Evolutionary conservation across 2,329 filamentous ascomycete species (phyloP).

Genomic region (Parasarocladium wereldwijsianum): DNA sequence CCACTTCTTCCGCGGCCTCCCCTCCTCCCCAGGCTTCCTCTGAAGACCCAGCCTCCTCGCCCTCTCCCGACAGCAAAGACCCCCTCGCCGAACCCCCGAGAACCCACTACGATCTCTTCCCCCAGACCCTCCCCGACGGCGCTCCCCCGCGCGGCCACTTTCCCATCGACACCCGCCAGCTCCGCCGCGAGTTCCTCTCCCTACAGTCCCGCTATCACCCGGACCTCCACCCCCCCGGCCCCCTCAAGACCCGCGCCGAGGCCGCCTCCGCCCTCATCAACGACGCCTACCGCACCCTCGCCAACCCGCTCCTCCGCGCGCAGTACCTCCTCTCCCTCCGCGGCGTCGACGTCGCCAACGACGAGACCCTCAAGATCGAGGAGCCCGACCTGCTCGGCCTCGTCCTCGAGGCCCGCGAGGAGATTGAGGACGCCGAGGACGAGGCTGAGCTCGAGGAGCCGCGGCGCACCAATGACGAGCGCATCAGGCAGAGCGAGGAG

Average conservation of each 20-base stretch:
- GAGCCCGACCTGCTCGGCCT: slow-evolving; percentile 57
- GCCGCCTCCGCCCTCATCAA: slow-evolving; percentile 74
- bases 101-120: slow-evolving; percentile 83
- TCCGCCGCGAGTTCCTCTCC: slow-evolving; percentile 75
- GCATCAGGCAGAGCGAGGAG: slow-evolving; percentile 50
- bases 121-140: slow-evolving; percentile 57
- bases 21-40: not conserved
- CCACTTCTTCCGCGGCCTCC: slow-evolving; percentile 1
- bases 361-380: slow-evolving; percentile 59
- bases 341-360: slow-evolving; percentile 63
- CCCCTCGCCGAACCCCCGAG: slow-evolving; percentile 9
- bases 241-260: slow-evolving; percentile 47
- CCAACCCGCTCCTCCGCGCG: slow-evolving; percentile 65
- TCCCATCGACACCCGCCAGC: slow-evolving; percentile 49
- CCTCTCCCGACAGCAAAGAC: not conserved
- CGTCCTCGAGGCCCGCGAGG: slow-evolving; percentile 67
- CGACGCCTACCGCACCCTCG: slow-evolving; percentile 77
- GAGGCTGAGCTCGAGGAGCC: slow-evolving; percentile 51
- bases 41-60: not conserved
- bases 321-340: slow-evolving; percentile 70
- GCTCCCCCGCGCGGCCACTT: slow-evolving; percentile 70
- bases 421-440: slow-evolving; percentile 52
- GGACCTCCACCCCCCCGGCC: slow-evolving; percentile 43
- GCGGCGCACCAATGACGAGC: slow-evolving; percentile 48
- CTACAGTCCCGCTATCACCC: slow-evolving; percentile 69